These are phyloP conservation scores for Dichotomopilus funicola DNA, from an alignment of 2,329 filamentous ascomycete genomes.

Conservation along the genomic window DNA sequence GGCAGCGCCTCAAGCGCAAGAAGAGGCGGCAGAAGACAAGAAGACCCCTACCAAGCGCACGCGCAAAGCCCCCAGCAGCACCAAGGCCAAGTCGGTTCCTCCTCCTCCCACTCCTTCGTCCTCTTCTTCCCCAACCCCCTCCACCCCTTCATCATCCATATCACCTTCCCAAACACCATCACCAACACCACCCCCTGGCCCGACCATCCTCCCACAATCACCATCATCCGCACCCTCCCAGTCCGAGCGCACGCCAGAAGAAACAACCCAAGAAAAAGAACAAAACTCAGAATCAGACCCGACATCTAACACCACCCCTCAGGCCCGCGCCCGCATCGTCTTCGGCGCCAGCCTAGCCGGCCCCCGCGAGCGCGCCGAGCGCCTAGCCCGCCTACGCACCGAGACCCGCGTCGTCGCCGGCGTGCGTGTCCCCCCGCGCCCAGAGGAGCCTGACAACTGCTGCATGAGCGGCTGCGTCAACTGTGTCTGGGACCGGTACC, in stretches of 20 bases:
- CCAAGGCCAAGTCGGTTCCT: conserved; percentile 22
- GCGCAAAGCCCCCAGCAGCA: conserved; percentile 11
- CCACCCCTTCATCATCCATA: conserved; percentile 15
- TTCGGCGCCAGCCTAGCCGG: conserved; percentile 77
- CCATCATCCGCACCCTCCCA: not conserved
- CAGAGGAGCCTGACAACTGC: conserved; percentile 91
- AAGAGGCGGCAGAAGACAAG: too few relatives aligned
- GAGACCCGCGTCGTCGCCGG: conserved; percentile 65
- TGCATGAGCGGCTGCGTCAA: conserved; percentile 99
- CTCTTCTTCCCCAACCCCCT: conserved; percentile 8
- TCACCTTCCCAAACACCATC: conserved; percentile 11
- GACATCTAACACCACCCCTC: conserved; percentile 4
- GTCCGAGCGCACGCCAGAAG: not conserved
- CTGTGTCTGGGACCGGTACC: conserved; percentile 89
- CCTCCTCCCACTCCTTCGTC: conserved; percentile 16
- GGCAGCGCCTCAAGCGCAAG: too few relatives aligned
- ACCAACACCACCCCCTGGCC: conserved; percentile 6
- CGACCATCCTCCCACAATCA: conserved; percentile 1
- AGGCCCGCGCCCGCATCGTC: conserved; percentile 45
- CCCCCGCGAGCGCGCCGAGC: conserved; percentile 60
- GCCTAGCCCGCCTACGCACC: conserved; percentile 50
- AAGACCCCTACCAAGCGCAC: not conserved
- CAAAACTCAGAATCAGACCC: conserved; percentile 4
- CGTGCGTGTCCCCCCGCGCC: conserved; percentile 73
- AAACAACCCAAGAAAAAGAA: not conserved